Conservation (phyloP, 331 rosid genomes). For the Rhamnella rubrinervis region DNA sequence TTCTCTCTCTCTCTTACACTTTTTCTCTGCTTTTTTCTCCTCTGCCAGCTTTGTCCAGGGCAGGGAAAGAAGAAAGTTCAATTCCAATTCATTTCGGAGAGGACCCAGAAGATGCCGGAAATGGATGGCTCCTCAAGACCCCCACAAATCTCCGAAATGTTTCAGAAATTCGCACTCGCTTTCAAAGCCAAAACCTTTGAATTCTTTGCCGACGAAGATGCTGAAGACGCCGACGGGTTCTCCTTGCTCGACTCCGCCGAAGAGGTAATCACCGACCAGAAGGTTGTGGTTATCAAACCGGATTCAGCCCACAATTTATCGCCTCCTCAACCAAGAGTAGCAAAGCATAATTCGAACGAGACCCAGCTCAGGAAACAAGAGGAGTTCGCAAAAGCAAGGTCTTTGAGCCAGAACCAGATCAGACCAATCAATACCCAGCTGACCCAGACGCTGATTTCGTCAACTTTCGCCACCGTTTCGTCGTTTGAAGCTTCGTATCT, state of each 20-base stretch:
- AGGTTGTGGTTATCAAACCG: slow-evolving; percentile 91
- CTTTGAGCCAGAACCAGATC: slow-evolving; percentile 28
- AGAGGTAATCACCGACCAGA: slow-evolving; percentile 86
- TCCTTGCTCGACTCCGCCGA: slow-evolving; percentile 85
- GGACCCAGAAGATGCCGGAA: slow-evolving; percentile 42
- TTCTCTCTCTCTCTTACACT: slow-evolving; percentile 11
- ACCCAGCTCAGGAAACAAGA: slow-evolving; percentile 19
- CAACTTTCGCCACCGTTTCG: slow-evolving; percentile 71
- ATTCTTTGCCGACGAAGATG: slow-evolving; percentile 77
- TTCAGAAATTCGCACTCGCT: slow-evolving; percentile 90
- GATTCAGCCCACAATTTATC: slow-evolving; percentile 33
- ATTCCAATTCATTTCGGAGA: slow-evolving; percentile 8
- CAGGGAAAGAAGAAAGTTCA: not conserved
- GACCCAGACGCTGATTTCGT: slow-evolving; percentile 59
- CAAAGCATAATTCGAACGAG: slow-evolving; percentile 1
- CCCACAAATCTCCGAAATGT: slow-evolving; percentile 95
- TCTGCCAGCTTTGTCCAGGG: not conserved
- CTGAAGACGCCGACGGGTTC: slow-evolving; percentile 65
- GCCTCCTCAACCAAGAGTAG: slow-evolving; percentile 15
- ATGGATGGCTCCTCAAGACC: slow-evolving; percentile 60
- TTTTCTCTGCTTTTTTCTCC: slow-evolving; percentile 7
- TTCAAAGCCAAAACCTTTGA: slow-evolving; percentile 87
- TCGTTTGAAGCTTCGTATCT: slow-evolving; percentile 89
- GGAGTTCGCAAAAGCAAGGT: slow-evolving; percentile 6
- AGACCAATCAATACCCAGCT: slow-evolving; percentile 33